These are phyloP conservation scores for Tetrapisispora pingtungensis DNA, from an alignment of 805 yeast genomes.

Conservation along the genomic window DNA sequence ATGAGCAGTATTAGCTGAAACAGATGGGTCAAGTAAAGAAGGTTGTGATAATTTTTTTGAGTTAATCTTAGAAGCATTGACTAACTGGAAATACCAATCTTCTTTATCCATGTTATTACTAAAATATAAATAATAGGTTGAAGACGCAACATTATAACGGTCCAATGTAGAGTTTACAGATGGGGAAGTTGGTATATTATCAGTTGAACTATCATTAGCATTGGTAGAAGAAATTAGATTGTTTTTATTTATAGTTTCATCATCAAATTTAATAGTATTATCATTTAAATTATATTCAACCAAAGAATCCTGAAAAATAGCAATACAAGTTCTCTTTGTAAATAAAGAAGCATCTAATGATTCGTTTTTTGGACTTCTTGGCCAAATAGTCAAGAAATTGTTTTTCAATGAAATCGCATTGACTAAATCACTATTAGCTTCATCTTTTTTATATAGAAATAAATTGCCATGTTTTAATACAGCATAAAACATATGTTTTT, in stretches of 20 bases:
- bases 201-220: background rate
- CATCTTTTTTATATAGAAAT: conserved; percentile 68
- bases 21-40: conserved; percentile 40
- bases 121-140: conserved; percentile 52
- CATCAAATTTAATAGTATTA: conserved; percentile 1
- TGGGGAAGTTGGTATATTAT: background rate
- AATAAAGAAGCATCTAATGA: conserved; percentile 62
- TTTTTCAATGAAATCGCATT: conserved; percentile 72
- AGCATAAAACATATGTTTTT: conserved; percentile 52
- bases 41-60: conserved; percentile 17
- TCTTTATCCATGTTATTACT: conserved; percentile 79
- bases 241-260: background rate
- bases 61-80: conserved; percentile 54
- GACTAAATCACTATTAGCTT: conserved; percentile 37
- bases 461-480: conserved; percentile 80
- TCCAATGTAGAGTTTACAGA: background rate
- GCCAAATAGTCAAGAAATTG: conserved; percentile 75
- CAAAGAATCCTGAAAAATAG: conserved; percentile 43
- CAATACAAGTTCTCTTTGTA: conserved; percentile 70
- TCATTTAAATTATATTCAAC: conserved; percentile 14
- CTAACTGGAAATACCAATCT: conserved; percentile 81
- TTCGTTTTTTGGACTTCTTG: conserved; percentile 42
- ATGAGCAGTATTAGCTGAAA: conserved; percentile 65
- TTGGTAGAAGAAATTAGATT: background rate
- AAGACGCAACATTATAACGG: conserved; percentile 1